Conservation (phyloP, 768 basidiomycete species). For the Cystobasidium onofrii region DNA sequence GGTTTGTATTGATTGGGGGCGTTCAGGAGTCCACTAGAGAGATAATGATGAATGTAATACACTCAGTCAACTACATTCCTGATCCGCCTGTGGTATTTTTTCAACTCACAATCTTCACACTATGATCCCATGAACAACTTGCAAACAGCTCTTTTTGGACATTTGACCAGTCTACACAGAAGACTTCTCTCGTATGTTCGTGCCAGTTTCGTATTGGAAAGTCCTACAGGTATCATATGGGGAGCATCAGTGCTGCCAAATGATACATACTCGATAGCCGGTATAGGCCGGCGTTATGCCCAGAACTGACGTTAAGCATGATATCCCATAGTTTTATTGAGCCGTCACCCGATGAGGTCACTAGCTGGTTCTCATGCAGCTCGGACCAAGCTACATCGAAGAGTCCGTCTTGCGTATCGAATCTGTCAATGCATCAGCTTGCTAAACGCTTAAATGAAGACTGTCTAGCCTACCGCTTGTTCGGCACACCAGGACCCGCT, state of each 20-base stretch:
- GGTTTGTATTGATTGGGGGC: constrained; percentile 66
- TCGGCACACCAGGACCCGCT: constrained; percentile 51
- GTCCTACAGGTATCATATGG: no score
- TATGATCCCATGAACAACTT: constrained; percentile 86
- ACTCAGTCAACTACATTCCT: not conserved
- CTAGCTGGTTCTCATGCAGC: constrained; percentile 83
- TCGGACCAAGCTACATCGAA: constrained; percentile 95
- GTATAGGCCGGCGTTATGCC: not conserved
- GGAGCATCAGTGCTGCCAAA: no score
- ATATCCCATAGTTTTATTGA: constrained; percentile 85
- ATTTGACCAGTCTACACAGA: constrained; percentile 93
- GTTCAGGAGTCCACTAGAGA: constrained; percentile 74
- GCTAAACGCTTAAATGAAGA: constrained; percentile 35
- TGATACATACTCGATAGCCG: not conserved
- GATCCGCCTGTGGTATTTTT: not conserved
- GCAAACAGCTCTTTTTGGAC: constrained; percentile 76
- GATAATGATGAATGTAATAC: not conserved
- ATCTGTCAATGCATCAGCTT: constrained; percentile 50
- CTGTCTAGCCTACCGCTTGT: constrained; percentile 52
- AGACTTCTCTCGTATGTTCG: constrained; percentile 86
- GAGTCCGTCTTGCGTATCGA: constrained; percentile 78
- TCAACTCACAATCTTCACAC: constrained; percentile 67
- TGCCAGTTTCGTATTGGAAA: constrained; percentile 85
- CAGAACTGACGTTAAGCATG: constrained; percentile 60
- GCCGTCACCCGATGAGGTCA: constrained; percentile 81